These are phyloP conservation scores for Alternaria infectoria DNA, from an alignment of 2,329 filamentous ascomycete genomes.

Conservation along the genomic window DNA sequence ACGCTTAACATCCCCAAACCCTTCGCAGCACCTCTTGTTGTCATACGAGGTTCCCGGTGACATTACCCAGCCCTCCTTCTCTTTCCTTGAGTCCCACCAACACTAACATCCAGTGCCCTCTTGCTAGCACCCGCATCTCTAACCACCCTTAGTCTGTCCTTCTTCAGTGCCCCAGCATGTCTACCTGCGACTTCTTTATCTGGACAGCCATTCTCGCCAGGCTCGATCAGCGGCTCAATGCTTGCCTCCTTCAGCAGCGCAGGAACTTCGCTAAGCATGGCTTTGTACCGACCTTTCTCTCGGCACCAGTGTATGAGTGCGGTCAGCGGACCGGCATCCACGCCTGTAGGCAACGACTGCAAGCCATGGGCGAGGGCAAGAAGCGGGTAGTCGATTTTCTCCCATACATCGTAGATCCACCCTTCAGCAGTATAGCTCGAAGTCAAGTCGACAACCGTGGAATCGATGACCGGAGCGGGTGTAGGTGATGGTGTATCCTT, in stretches of 20 bases:
- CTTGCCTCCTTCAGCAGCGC: constrained; percentile 4
- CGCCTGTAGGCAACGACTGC: constrained; percentile 11
- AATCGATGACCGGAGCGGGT: rapidly evolving
- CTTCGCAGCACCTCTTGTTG: neutral
- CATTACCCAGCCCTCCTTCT: neutral
- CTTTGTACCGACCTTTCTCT: neutral
- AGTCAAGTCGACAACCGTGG: neutral
- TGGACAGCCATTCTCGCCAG: constrained; percentile 1
- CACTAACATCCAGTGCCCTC: neutral
- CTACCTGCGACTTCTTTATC: neutral
- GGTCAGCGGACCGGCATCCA: constrained; percentile 26
- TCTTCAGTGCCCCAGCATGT: constrained; percentile 6
- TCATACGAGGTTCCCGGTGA: no score
- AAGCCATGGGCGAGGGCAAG: constrained; percentile 23
- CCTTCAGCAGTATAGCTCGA: constrained; percentile 12
- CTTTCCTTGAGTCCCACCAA: neutral
- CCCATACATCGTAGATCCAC: constrained; percentile 14
- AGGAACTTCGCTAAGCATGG: constrained; percentile 17
- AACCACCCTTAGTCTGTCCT: constrained; percentile 9
- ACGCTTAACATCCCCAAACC: no score
- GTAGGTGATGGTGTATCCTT: neutral
- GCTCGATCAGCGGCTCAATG: constrained; percentile 16
- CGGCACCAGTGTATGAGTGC: constrained; percentile 18
- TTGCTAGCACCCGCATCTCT: neutral
- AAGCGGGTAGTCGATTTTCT: constrained; percentile 24